Percentiles rank a stretch among this genome's conserved stretches.
phyloP scores from a whole-genome alignment of 768 basidiomycete species.

The Tylopilus cervinicoccineus region DNA sequence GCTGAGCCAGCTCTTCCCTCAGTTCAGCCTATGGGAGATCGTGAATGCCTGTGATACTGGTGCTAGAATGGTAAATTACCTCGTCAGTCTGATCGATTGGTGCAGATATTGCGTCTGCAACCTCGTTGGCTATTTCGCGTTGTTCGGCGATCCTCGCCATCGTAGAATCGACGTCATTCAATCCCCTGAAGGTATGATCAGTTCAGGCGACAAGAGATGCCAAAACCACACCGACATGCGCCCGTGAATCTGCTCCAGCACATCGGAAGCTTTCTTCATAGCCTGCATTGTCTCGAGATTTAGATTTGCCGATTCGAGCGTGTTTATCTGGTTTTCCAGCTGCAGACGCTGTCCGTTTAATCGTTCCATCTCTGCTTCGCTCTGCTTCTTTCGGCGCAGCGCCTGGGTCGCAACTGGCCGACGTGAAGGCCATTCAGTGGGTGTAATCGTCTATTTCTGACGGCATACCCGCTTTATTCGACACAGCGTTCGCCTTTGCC shows the following conservation, averaged over 20 bases:
- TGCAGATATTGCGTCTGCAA: constrained; percentile 82
- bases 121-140: constrained; percentile 88
- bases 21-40: constrained; percentile 67
- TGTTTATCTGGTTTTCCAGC: constrained; percentile 94
- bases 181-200: constrained; percentile 47
- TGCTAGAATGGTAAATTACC: constrained; percentile 38
- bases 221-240: constrained; percentile 64
- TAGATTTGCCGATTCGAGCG: constrained; percentile 94
- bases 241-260: constrained; percentile 85
- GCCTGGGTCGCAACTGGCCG: constrained; percentile 79
- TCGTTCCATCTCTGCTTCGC: constrained; percentile 82
- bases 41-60: background rate
- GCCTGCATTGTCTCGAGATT: constrained; percentile 96
- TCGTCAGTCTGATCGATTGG: constrained; percentile 71
- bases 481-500: constrained; percentile 88
- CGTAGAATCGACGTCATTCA: constrained; percentile 85
- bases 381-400: constrained; percentile 88
- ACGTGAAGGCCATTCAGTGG: constrained; percentile 10
- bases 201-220: background rate
- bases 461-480: constrained; percentile 83
- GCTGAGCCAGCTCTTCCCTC: constrained; percentile 71
- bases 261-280: constrained; percentile 94
- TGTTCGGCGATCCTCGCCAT: constrained; percentile 89
- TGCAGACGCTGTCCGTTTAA: constrained; percentile 84
- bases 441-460: background rate